These are phyloP conservation scores for Shiraia bambusicola DNA, from an alignment of 2,329 filamentous ascomycete species.

Conservation along the genomic window DNA sequence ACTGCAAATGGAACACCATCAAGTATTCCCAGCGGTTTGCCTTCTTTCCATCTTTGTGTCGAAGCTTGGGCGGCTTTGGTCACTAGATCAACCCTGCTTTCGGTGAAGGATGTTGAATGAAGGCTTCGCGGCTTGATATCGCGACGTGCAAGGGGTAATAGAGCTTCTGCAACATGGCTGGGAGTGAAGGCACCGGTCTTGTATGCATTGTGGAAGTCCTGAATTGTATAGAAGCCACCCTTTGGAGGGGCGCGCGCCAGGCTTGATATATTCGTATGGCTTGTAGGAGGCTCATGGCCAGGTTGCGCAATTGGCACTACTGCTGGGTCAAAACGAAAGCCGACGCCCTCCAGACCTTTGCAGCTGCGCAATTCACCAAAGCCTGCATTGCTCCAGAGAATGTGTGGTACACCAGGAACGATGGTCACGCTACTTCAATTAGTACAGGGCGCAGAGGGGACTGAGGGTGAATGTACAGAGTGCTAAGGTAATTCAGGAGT, in stretches of 20 bases:
- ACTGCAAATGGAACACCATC: constrained; percentile 82
- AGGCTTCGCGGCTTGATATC: constrained; percentile 56
- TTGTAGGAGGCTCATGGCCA: constrained; percentile 15
- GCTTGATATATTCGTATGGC: constrained; percentile 21
- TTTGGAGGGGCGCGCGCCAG: constrained; percentile 20
- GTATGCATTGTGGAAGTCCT: constrained; percentile 78
- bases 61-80: constrained; percentile 71
- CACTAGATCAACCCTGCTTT: constrained; percentile 63
- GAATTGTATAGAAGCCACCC: constrained; percentile 55
- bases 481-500: constrained; percentile 62
- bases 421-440: constrained; percentile 56
- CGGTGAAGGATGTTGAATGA: constrained; percentile 74
- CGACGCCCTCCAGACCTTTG: constrained; percentile 55
- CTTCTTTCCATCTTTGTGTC: constrained; percentile 68
- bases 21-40: constrained; percentile 65
- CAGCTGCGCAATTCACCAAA: constrained; percentile 61
- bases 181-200: constrained; percentile 70
- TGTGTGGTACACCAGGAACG: constrained; percentile 61
- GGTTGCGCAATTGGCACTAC: constrained; percentile 51
- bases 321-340: constrained; percentile 58
- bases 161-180: constrained; percentile 66
- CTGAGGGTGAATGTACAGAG: constrained; percentile 51
- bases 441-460: constrained; percentile 1
- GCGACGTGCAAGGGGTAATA: constrained; percentile 70
- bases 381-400: constrained; percentile 72